Conservation (phyloP, 2,329 filamentous ascomycete genomes). For the Nemania serpens region DNA sequence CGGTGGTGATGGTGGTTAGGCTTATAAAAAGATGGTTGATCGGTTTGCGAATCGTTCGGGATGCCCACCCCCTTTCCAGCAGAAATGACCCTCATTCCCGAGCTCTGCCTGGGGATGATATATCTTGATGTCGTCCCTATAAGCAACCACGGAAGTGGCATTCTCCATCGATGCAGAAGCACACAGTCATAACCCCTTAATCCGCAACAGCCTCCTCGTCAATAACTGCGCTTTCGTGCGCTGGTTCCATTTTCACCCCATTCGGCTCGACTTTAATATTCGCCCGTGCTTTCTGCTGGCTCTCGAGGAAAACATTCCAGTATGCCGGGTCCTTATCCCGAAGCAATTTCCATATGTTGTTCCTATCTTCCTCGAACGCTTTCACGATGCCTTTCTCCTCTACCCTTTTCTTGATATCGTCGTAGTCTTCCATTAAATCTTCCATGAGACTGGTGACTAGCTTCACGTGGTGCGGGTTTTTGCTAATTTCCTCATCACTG, state of each 20-base stretch:
- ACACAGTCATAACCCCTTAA: background rate
- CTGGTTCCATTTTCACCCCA: slow-evolving; percentile 29
- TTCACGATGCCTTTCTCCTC: slow-evolving; percentile 63
- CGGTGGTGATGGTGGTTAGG: background rate
- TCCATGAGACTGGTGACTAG: slow-evolving; percentile 67
- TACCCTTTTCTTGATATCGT: slow-evolving; percentile 58
- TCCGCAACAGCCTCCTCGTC: slow-evolving; percentile 52
- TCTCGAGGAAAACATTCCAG: slow-evolving; percentile 66
- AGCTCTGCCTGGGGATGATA: background rate
- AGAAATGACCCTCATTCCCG: background rate
- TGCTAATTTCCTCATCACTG: slow-evolving; percentile 54
- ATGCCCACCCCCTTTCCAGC: background rate
- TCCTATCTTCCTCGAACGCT: slow-evolving; percentile 63
- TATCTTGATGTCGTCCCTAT: background rate
- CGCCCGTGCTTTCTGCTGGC: slow-evolving; percentile 62
- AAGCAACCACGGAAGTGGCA: background rate
- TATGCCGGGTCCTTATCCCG: slow-evolving; percentile 68
- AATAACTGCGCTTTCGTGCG: slow-evolving; percentile 21
- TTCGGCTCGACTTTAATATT: slow-evolving; percentile 50
- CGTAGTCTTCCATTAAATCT: slow-evolving; percentile 65
- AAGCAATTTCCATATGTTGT: slow-evolving; percentile 54
- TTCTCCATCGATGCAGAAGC: background rate
- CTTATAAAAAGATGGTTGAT: background rate
- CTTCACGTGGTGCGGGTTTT: slow-evolving; percentile 55
- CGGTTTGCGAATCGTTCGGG: background rate